Evolutionary conservation across 345 rosid genomes (phyloP).

Genomic region (Garcia nutans): DNA sequence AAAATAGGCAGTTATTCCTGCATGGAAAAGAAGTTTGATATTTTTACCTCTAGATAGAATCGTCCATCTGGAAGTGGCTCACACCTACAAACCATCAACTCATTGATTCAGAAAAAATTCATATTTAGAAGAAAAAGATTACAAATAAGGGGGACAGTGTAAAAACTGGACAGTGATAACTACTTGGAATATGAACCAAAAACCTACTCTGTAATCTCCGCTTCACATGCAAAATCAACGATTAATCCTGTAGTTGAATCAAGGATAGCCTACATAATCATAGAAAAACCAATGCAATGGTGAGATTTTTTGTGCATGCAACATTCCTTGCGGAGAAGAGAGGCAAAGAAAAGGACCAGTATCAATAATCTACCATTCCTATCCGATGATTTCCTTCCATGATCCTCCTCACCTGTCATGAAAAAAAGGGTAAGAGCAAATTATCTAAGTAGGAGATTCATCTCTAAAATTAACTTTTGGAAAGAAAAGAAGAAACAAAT

Average conservation of each 20-base stretch:
- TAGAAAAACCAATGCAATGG: not conserved
- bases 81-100: constrained; percentile 48
- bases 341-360: constrained; percentile 16
- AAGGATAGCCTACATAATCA: constrained; percentile 58
- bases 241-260: constrained; percentile 67
- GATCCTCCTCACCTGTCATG: constrained; percentile 77
- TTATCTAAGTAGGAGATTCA: not conserved
- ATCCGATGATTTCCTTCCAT: constrained; percentile 96
- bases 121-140: not conserved
- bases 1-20: not conserved
- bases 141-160: constrained; percentile 3
- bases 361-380: constrained; percentile 74
- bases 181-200: constrained; percentile 2
- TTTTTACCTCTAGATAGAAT: constrained; percentile 71
- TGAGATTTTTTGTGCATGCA: constrained; percentile 10
- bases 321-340: constrained; percentile 1
- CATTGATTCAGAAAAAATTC: not conserved
- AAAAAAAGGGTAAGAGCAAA: not conserved
- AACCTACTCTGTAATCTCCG: constrained; percentile 94
- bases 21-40: not conserved
- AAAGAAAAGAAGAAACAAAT: not conserved
- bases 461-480: not conserved
- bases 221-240: constrained; percentile 92
- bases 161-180: not conserved
- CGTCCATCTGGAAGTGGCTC: constrained; percentile 95